A percentile compares a stretch with the other conserved stretches of the same genome.
Conservation (phyloP, 257 asterid species). For the Solanum chiquidenum region DNA sequence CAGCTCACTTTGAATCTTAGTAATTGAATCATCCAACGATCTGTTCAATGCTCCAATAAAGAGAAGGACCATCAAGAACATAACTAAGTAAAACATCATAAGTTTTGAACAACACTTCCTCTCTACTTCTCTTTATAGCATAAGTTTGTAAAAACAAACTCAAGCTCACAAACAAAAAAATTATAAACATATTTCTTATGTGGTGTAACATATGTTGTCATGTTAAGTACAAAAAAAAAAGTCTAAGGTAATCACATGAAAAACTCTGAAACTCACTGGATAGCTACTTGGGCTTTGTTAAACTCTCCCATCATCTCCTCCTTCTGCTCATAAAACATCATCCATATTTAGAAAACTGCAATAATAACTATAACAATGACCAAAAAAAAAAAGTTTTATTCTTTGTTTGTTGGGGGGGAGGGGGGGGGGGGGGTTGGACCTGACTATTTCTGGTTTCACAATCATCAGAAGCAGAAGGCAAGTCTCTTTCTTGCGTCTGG, state of each 20-base stretch:
- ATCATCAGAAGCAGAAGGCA: conserved; percentile 19
- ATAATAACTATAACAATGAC: background rate
- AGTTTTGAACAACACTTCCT: background rate
- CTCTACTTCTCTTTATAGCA: background rate
- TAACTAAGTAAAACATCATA: background rate
- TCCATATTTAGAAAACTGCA: background rate
- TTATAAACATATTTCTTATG: background rate
- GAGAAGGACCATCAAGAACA: background rate
- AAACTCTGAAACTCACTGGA: conserved; percentile 35
- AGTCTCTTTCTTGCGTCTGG: conserved; percentile 12
- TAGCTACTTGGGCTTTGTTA: conserved; percentile 45
- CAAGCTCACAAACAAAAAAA: background rate
- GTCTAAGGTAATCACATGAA: background rate
- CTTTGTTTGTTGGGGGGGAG: background rate
- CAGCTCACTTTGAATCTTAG: conserved; percentile 40
- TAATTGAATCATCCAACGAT: conserved; percentile 40
- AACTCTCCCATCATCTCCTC: conserved; percentile 27
- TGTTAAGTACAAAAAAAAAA: background rate
- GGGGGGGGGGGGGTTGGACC: background rate
- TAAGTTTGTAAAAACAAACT: background rate
- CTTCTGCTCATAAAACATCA: conserved; percentile 16
- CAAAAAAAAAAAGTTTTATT: background rate
- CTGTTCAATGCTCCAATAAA: conserved; percentile 17
- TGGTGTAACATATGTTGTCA: background rate
- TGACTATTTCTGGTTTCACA: conserved; percentile 23